phyloP scores from a whole-genome alignment of 1,284 basidiomycete genomes.

The Gomphus sp. region DNA sequence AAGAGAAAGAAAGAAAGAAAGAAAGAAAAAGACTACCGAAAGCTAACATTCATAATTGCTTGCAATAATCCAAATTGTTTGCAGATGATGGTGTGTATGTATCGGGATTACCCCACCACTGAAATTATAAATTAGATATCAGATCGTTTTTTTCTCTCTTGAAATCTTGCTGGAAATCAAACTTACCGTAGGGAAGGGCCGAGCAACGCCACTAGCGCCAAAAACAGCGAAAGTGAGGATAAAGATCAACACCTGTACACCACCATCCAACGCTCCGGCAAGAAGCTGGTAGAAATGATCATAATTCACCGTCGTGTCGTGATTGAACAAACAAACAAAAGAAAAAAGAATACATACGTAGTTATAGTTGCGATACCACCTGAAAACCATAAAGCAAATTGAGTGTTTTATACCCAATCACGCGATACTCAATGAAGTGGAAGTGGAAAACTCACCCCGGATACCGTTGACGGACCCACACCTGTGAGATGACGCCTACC shows the following conservation, averaged over 20 bases:
- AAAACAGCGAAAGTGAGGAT: slow-evolving; percentile 62
- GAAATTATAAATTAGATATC: not conserved
- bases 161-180: not conserved
- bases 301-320: not conserved
- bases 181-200: slow-evolving; percentile 42
- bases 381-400: slow-evolving; percentile 1
- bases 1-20: not conserved
- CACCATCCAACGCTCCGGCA: slow-evolving; percentile 59
- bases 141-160: too few species aligned
- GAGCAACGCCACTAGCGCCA: slow-evolving; percentile 44
- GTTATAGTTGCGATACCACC: slow-evolving; percentile 57
- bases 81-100: not conserved
- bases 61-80: slow-evolving; percentile 12
- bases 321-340: not conserved
- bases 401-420: too few species aligned
- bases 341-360: slow-evolving; percentile 23
- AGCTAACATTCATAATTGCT: not conserved
- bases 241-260: slow-evolving; percentile 59
- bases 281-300: slow-evolving; percentile 28
- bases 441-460: slow-evolving; percentile 34
- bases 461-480: slow-evolving; percentile 48
- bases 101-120: slow-evolving; percentile 13
- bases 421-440: not conserved
- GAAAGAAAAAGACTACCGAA: not conserved
- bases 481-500: slow-evolving; percentile 47